Evolutionary conservation across 192 early-diverging fungal species (phyloP).

Genomic region (Haplosporangium gracile): DNA sequence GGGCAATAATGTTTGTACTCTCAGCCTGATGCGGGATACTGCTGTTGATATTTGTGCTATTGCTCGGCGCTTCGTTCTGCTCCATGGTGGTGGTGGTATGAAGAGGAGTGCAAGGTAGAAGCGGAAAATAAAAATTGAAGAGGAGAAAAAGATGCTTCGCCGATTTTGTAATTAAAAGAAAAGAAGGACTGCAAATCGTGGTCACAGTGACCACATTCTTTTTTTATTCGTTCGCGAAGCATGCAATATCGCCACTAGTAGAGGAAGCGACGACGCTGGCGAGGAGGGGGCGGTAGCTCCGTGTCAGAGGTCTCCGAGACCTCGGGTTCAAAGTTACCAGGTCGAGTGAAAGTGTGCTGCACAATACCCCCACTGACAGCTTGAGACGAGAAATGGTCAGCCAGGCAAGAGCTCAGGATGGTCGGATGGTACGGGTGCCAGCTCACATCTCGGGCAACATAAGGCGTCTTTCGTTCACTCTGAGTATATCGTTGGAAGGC

Average conservation of each 20-base stretch:
- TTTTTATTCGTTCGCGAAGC: neutral
- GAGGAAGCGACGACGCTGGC: slow-evolving; percentile 8
- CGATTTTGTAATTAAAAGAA: neutral
- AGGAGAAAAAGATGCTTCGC: slow-evolving; percentile 2
- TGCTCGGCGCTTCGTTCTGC: neutral
- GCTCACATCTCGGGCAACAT: slow-evolving; percentile 63
- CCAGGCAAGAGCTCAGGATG: slow-evolving; percentile 55
- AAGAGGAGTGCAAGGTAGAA: neutral
- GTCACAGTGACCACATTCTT: neutral
- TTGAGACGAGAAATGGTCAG: neutral
- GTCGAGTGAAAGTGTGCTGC: slow-evolving; percentile 21
- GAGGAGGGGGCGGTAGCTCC: neutral
- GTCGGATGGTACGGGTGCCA: slow-evolving; percentile 67
- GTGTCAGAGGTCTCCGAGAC: slow-evolving; percentile 10
- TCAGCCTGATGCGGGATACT: neutral
- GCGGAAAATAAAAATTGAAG: neutral
- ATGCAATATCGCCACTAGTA: neutral
- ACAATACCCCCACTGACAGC: slow-evolving; percentile 28
- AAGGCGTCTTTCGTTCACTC: neutral
- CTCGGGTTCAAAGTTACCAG: slow-evolving; percentile 7
- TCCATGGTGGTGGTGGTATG: neutral
- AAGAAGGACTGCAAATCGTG: neutral
- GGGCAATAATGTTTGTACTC: neutral
- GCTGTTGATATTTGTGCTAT: neutral
- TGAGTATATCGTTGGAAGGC: slow-evolving; percentile 23